Base-by-base conservation (phyloP, 495 filamentous ascomycete species). In the Coniosporium apollinis region DNA sequence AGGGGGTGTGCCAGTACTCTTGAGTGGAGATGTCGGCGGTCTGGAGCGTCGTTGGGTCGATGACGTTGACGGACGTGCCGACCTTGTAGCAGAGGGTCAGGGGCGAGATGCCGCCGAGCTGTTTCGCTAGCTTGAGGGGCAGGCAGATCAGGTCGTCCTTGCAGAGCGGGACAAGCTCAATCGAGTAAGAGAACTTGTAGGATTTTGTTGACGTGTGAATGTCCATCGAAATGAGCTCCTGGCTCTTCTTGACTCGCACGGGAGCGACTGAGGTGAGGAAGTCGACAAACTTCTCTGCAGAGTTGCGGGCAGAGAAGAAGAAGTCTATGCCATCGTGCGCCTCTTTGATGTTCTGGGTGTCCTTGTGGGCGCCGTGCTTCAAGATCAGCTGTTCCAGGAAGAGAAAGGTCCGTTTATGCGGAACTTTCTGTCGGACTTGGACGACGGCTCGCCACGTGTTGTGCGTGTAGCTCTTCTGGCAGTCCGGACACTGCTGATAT, bases 291-390 rank as follows among this genome's bases (percentile, higher is more conserved):
- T 78, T 85, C 41, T 93, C 84, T 3, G 87, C 89, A 41, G 91
- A 81, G 48, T 94, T 96, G 39, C 84, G 64, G 26, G 81, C 74
- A 0, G 79, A 63, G 50, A 81, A 99, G 65, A 72, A 96, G 55
- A 99, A 99, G 51, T 99, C 91, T 30, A 99, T 69, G 14, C 91
- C 91, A 48, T 93, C 77, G 52, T 79, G 82, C 6, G 77, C 76
- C 50, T 97, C 89, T 48, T 91, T 93, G 56, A 97, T 96, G 55
- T 94, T 96, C 53, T 92, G 79, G 1, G 86, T 82, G 42, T 99
- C 86, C 43, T 74, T 75, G 53, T 99, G 89, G 2, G 87, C 89
- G 19, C 70, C 70, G 50, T 94, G 79, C 60, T 92, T 94, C 19
- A 99, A 62, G 52, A 99, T 93, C 18, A 96, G 65, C 58, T 99